Conservation (phyloP, 345 rosid genomes). For the Limnanthes douglasii region DNA sequence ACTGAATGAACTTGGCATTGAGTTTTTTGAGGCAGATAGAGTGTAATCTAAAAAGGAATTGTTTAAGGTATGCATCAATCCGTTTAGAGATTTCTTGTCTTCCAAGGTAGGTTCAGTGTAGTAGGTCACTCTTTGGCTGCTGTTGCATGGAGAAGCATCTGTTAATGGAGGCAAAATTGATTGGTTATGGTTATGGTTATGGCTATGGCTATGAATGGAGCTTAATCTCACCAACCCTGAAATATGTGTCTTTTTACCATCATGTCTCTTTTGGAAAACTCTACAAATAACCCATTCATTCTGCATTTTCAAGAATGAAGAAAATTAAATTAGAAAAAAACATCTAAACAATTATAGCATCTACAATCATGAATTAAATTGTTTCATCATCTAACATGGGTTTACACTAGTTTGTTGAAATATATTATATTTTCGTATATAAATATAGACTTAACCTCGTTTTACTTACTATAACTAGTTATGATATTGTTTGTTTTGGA, state of each 20-base stretch:
- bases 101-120: slow-evolving; percentile 52
- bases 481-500: no score
- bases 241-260: slow-evolving; percentile 36
- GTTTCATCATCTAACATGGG: neutral
- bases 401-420: no score
- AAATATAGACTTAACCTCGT: no score
- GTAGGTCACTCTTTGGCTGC: slow-evolving; percentile 44
- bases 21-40: slow-evolving; percentile 15
- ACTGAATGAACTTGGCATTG: slow-evolving; percentile 11
- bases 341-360: no score
- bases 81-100: slow-evolving; percentile 16
- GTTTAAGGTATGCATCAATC: slow-evolving; percentile 16
- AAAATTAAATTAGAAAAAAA: no score
- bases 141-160: slow-evolving; percentile 35
- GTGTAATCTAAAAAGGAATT: slow-evolving; percentile 13
- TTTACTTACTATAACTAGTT: no score
- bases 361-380: neutral
- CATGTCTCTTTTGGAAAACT: slow-evolving; percentile 40
- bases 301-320: no score
- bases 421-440: no score
- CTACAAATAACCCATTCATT: slow-evolving; percentile 79
- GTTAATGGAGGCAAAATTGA: slow-evolving; percentile 41
- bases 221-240: slow-evolving; percentile 23
- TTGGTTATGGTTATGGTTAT: slow-evolving; percentile 10
- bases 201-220: slow-evolving; percentile 15